Percentiles rank a stretch among this genome's conserved stretches.
These are phyloP conservation scores for Colletotrichum orchidophilum DNA, from an alignment of 2,329 filamentous ascomycete genomes.

Conservation along the genomic window DNA sequence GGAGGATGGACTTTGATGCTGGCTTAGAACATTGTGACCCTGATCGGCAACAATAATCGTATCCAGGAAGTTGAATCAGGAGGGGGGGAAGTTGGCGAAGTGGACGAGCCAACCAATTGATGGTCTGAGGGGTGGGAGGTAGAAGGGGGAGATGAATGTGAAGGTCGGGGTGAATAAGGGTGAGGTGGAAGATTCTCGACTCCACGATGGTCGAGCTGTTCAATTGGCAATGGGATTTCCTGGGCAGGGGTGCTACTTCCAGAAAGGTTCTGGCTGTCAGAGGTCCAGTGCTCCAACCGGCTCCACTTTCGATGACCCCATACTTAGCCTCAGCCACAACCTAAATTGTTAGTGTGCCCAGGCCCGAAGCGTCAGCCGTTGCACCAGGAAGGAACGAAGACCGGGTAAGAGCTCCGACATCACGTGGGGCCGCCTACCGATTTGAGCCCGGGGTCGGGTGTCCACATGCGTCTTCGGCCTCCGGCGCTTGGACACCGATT, in stretches of 20 bases:
- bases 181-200: slow-evolving; percentile 54
- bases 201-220: slow-evolving; percentile 38
- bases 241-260: slow-evolving; percentile 29
- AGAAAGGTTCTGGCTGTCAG: slow-evolving; percentile 27
- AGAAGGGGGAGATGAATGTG: slow-evolving; percentile 39
- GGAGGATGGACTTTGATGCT: slow-evolving; percentile 24
- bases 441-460: neutral
- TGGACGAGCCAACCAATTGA: slow-evolving; percentile 20
- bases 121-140: slow-evolving; percentile 37
- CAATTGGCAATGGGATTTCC: slow-evolving; percentile 34
- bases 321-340: slow-evolving; percentile 31
- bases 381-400: neutral
- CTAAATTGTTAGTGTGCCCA: slow-evolving; percentile 28
- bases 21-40: slow-evolving; percentile 51
- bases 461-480: neutral
- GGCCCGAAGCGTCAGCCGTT: neutral
- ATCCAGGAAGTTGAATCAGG: slow-evolving; percentile 50
- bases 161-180: slow-evolving; percentile 44
- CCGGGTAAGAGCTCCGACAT: neutral
- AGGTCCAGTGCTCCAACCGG: neutral
- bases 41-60: slow-evolving; percentile 33
- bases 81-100: slow-evolving; percentile 35
- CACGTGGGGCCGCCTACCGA: neutral
- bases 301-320: slow-evolving; percentile 24
- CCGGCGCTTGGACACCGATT: neutral